Base-by-base conservation (phyloP, 345 rosid genomes). In the Iberis pinnata region DNA sequence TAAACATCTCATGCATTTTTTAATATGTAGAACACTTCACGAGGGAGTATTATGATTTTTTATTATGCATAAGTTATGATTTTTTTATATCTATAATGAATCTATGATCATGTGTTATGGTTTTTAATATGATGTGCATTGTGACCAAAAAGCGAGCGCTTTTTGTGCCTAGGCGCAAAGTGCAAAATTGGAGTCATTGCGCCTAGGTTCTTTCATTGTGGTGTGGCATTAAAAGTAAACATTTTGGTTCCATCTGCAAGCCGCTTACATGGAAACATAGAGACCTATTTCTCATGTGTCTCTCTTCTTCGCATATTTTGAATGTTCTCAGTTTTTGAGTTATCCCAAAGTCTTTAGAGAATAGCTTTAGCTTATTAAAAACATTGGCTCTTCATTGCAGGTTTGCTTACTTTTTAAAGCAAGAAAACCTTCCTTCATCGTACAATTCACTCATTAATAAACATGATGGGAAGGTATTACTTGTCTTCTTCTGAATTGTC, bases 201-300 rank as follows among this genome's bases (percentile, higher is more conserved):
- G 78, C 87, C 7, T n/a, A n/a, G n/a, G 98, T 90, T 11, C 78
- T 90, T 68, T 96, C 96, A 11, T 79, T 95, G 0, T 87, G 95
- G 1, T 90, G 98, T 40, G 98, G 98, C 18, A 87, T 90, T 55
- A 90, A 90, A 51, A 90, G 98, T 66, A 78, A 78, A 56, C 80
- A 77, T 37, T 82, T 87, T 58, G 95, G 92, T 52, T 65, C 61
- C 25, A 43, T 77, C n/a, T 90, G 96, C 64, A 82, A 81, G 68
- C 98, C 98, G 22, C 96, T 90, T 60, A 82, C 98, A 32, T 90
- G 98, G 98, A 87, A 82, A 83, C 96, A 90, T 37, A 95, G 96
- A 2, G 98, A 90, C 67, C 60, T 84, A 38, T 84, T 90, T 64
- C 92, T 90, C 39, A 90, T 87, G 98, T 90, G 96, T 67, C 92